These are phyloP conservation scores for Phytopythium vexans DNA, from an alignment of 352 stramenopile species.

Conservation along the genomic window DNA sequence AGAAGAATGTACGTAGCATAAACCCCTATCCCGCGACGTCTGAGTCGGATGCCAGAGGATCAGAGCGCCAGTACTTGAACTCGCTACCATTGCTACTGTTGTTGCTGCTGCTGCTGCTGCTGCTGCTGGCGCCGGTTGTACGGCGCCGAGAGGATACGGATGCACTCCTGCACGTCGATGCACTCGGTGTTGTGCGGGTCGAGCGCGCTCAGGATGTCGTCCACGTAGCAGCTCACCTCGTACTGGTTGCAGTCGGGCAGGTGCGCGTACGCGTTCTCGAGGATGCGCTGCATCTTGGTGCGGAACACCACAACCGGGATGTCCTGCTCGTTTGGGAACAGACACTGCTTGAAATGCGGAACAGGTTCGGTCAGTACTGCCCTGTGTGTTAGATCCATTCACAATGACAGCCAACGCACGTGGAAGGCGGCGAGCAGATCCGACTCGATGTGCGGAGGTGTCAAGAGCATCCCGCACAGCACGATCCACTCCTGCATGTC, in stretches of 20 bases:
- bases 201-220: constrained; percentile 63
- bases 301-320: constrained; percentile 59
- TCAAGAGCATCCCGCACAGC: constrained; percentile 61
- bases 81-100: not conserved
- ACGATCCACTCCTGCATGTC: constrained; percentile 67
- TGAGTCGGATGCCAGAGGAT: too few species aligned
- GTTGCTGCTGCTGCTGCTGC: constrained; percentile 1
- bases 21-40: too few species aligned
- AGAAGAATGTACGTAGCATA: constrained; percentile 2
- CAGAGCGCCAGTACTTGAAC: too few species aligned
- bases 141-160: constrained; percentile 49
- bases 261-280: constrained; percentile 61
- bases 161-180: constrained; percentile 68
- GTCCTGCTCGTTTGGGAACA: constrained; percentile 62
- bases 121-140: constrained; percentile 20
- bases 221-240: constrained; percentile 68
- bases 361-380: not conserved
- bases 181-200: constrained; percentile 71
- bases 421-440: constrained; percentile 54
- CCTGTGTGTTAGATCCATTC: not conserved
- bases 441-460: constrained; percentile 42
- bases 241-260: constrained; percentile 63
- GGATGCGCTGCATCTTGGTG: constrained; percentile 67
- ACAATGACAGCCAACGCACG: constrained; percentile 14
- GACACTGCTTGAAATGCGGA: constrained; percentile 21